Evolutionary conservation across 192 early-diverging fungal genomes (phyloP), one percentile per base, ranked within the genome.

Genomic region (Coemansia sp.): DNA sequence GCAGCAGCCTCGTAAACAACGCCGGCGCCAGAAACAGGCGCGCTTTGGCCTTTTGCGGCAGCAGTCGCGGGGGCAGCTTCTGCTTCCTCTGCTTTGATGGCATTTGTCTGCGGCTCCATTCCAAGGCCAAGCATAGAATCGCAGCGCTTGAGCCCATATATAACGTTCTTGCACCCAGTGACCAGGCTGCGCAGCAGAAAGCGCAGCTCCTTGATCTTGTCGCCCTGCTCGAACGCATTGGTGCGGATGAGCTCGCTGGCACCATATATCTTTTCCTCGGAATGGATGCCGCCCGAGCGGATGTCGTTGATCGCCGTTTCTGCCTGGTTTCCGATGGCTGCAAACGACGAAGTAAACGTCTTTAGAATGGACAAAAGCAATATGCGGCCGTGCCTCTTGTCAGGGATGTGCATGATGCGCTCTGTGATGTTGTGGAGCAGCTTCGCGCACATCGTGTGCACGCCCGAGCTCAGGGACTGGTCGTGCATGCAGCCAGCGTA

Each of bases 381-480:
- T 16, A 85, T 83, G 46, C 91, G 84, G 28, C 78, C 90, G 71
- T 83, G 65, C n/a, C 56, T 62, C 51, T 88, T 86, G 60, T 84
- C 85, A 13, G 82, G 85, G 52, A 85, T 88, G 56, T 84, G 85
- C 53, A 89, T 83, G 68, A 93, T 88, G 53, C 87, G 89, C 52
- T 98, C 97, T 13, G 94, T 90, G 22, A 98, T 72, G 68, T 95
- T 94, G 42, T 95, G 73, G 16, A 99, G 82, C 24, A 99, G 78
- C 67, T 97, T 98, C 58, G 88, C 89, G 63, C 95, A 95, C 93
- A 98, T 95, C 1, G 94, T 97, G 71, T 98, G 97, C 36, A 98
- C 93, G 57, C 88, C 90, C 0, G 91, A 88, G 27, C 94, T 87
- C 42, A 99, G 84, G n/a, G 85, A 85, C 25, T 86, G 83, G 74